A percentile compares a stretch with the other conserved stretches of the same genome.
These are phyloP conservation scores for Malus sieversii DNA, from an alignment of 306 rosid species.

Conservation along the genomic window DNA sequence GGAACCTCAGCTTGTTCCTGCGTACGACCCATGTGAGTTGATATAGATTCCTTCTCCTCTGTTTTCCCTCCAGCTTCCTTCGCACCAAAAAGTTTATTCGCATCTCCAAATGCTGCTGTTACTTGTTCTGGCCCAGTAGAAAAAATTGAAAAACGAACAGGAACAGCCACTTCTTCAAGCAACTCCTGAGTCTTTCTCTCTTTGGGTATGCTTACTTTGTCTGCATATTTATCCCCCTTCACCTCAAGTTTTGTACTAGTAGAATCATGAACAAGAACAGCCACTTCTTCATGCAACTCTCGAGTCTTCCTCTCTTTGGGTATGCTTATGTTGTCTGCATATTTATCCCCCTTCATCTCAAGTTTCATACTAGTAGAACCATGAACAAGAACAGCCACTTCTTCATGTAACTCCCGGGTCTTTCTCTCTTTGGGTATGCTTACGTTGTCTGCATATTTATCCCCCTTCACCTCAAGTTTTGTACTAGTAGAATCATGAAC, in stretches of 20 bases:
- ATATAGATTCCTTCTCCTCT: slow-evolving; percentile 19
- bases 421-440: slow-evolving; percentile 33
- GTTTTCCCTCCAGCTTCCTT: slow-evolving; percentile 29
- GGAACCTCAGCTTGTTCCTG: slow-evolving; percentile 30
- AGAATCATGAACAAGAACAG: slow-evolving; percentile 18
- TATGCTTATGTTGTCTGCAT: slow-evolving; percentile 19
- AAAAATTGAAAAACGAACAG: slow-evolving; percentile 26
- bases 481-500: neutral
- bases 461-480: neutral
- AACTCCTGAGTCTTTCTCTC: slow-evolving; percentile 32
- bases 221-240: neutral
- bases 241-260: slow-evolving; percentile 25
- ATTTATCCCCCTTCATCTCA: neutral
- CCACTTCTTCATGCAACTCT: slow-evolving; percentile 31
- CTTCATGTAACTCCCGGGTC: slow-evolving; percentile 26
- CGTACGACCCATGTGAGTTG: slow-evolving; percentile 26
- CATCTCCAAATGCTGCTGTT: slow-evolving; percentile 24
- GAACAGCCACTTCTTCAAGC: slow-evolving; percentile 27
- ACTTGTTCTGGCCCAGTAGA: slow-evolving; percentile 31
- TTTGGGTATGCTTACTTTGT: slow-evolving; percentile 24
- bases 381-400: slow-evolving; percentile 23
- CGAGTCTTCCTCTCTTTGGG: slow-evolving; percentile 30
- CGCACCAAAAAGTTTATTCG: slow-evolving; percentile 10
- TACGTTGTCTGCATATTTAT: slow-evolving; percentile 2
- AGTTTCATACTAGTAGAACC: slow-evolving; percentile 5